Evolutionary conservation across 2,329 filamentous ascomycete species (phyloP), one percentile per base, ranked within the genome.

Genomic region (Cladosporium sp.): DNA sequence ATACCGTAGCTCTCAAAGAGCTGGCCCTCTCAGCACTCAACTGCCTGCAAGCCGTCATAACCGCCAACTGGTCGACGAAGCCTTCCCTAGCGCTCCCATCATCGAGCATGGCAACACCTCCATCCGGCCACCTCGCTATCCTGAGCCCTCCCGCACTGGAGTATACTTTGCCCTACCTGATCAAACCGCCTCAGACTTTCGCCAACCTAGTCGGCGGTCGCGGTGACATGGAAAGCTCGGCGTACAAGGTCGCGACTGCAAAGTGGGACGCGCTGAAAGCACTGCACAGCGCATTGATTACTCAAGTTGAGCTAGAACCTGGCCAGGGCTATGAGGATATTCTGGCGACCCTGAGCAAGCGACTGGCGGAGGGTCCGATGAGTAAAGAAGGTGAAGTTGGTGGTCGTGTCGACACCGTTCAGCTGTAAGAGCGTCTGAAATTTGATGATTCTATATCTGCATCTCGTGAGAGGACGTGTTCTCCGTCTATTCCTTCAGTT

Each of bases 171-270:
- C 83, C 83, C 0, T 84, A 81, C 64, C 73, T 86, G 2, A 77
- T 86, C 58, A 81, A 80, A 56, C 82, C 82, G 3, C 78, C 83
- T 1, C 79, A 80, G 30, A 80, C 79, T 0, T 84, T 83, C 60
- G 78, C 79, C 12, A 83, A 83, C 56, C 75, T 85, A n/a, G 82
- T 84, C 0, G 82, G 80, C 14, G 83, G 83, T 9, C 74, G 78
- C 9, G 82, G 80, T 2, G 83, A 85, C 65, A 72, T 78, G 1
- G 81, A 85, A 65, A 82, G 79, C 62, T 77, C 81, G 1, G 82
- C 83, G 3, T 85, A 82, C 71, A 78, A 79, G 61, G 76, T 86
- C 42, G 82, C 82, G 1, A 77, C 75, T 49, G 79, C 81, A 0
- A 85, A 84, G 64, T 83, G 83, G 63, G 83, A 84, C 58, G 79